These are phyloP conservation scores for Trichoderma sp. DNA, from an alignment of 2,329 filamentous ascomycete species.

Conservation along the genomic window DNA sequence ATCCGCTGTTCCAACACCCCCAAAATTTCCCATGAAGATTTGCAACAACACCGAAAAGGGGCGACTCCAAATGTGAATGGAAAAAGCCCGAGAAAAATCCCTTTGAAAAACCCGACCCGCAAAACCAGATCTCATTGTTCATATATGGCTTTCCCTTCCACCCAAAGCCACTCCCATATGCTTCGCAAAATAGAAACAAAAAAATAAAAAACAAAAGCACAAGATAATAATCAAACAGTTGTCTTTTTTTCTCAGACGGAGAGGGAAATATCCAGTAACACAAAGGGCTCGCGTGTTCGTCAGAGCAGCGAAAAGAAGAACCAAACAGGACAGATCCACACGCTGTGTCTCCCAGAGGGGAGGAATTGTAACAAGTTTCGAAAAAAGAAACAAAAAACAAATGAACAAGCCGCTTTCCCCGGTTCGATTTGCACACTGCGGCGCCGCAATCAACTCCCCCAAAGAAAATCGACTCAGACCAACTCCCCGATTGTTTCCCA, in stretches of 20 bases:
- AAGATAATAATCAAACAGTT: conserved; percentile 17
- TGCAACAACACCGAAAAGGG: conserved; percentile 43
- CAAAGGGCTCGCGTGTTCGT: conserved; percentile 27
- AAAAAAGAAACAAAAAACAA: conserved; percentile 8
- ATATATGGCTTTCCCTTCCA: conserved; percentile 32
- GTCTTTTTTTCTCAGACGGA: conserved; percentile 35
- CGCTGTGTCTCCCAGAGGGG: conserved; percentile 20
- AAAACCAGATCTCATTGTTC: conserved; percentile 42
- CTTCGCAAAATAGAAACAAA: conserved; percentile 36
- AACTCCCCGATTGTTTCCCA: conserved; percentile 44
- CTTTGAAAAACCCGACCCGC: conserved; percentile 38
- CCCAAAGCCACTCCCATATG: conserved; percentile 39
- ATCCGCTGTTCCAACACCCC: conserved; percentile 36
- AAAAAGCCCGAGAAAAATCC: conserved; percentile 38
- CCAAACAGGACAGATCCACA: conserved; percentile 28
- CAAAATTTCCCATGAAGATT: conserved; percentile 36
- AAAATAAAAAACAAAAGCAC: conserved; percentile 25
- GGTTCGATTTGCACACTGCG: conserved; percentile 38
- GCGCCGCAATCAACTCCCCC: conserved; percentile 33
- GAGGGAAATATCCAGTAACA: conserved; percentile 37
- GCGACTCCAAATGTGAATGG: conserved; percentile 31
- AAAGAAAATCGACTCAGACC: conserved; percentile 37
- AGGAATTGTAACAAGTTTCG: conserved; percentile 9
- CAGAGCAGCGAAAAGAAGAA: conserved; percentile 31
- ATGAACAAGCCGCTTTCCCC: conserved; percentile 37